Evolutionary conservation across 2,329 filamentous ascomycete genomes (phyloP), one percentile per base, ranked within the genome.

Genomic region (Pyricularia sp.): DNA sequence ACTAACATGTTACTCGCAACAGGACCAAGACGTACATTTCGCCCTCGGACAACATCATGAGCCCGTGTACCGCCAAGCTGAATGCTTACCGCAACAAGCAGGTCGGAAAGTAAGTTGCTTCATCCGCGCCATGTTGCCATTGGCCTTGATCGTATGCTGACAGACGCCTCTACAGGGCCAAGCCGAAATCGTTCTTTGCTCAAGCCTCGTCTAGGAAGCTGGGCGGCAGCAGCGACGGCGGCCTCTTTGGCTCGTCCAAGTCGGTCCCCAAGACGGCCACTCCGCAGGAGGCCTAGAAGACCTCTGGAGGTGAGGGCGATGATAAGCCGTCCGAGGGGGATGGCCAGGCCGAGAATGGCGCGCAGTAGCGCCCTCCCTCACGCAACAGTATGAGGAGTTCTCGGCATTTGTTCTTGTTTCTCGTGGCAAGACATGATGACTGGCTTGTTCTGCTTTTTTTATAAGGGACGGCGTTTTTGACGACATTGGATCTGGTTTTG

Each of bases 21-120:
- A 73, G 70, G 61, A 70, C 69, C 68, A 74, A 70, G 67, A 71
- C 69, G 70, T 93, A 93, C 77, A 81, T 93, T 74, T 93, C 89
- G 22, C 91, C 91, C 2, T 93, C 89, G n/a, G 91, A 96, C 76
- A 87, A 86, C 77, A 93, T 96, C 79, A 90, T 92, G 87, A 92
- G 88, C 71, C 91, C 91, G 44, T 92, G 90, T 76, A 89, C 88
- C 22, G 88, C 89, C 75, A 94, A 94, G 82, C 84, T 94, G 71
- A 88, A 83, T 68, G 88, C 88, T 55, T 85, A 93, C 76, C 89
- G 90, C 77, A 90, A 85, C 78, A 92, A 91, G 80, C 88, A 91
- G 72, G 87, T 87, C 68, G 83, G 83, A 78, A 93, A 92, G 88
- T 91, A 81, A 73, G 84, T 82, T 62, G 33, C 16, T 40, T 12